A percentile compares a stretch with the other conserved stretches of the same genome.
Conservation (phyloP, 2,329 filamentous ascomycete genomes). For the Periconia digitata region DNA sequence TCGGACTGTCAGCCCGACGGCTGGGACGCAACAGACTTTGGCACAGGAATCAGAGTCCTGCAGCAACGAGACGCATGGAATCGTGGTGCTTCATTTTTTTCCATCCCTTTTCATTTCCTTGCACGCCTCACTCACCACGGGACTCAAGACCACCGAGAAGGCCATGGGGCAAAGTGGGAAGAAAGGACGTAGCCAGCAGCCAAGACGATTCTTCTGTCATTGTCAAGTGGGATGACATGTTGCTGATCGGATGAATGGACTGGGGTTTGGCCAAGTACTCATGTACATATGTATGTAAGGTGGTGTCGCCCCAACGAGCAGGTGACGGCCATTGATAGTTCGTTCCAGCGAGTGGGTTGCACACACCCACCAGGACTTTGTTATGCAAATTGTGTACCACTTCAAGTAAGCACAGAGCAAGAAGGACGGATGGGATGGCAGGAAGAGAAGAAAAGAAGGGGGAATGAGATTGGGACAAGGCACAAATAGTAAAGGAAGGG, state of each 20-base stretch:
- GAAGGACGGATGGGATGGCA: not conserved
- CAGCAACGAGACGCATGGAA: not conserved
- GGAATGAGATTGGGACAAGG: no score
- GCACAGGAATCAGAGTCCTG: not conserved
- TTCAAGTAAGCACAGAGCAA: not conserved
- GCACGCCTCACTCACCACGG: not conserved
- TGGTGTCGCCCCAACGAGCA: slow-evolving; percentile 15
- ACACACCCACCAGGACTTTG: not conserved
- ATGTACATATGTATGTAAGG: no score
- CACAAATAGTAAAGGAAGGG: no score
- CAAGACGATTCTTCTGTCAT: slow-evolving; percentile 15
- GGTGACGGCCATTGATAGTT: slow-evolving; percentile 12
- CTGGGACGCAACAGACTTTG: not conserved
- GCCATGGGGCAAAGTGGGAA: not conserved
- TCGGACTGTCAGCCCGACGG: not conserved
- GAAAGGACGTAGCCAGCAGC: not conserved
- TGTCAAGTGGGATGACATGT: slow-evolving; percentile 24
- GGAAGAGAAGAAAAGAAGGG: no score
- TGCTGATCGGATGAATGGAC: slow-evolving; percentile 21
- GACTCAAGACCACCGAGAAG: no score
- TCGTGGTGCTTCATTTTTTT: no score
- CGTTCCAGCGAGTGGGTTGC: not conserved
- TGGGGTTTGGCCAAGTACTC: slow-evolving; percentile 14
- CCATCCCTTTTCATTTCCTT: not conserved
- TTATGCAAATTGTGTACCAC: not conserved